Evolutionary conservation across 148 eudicot genomes (phyloP).

Genomic region (Camellia granthamiana): DNA sequence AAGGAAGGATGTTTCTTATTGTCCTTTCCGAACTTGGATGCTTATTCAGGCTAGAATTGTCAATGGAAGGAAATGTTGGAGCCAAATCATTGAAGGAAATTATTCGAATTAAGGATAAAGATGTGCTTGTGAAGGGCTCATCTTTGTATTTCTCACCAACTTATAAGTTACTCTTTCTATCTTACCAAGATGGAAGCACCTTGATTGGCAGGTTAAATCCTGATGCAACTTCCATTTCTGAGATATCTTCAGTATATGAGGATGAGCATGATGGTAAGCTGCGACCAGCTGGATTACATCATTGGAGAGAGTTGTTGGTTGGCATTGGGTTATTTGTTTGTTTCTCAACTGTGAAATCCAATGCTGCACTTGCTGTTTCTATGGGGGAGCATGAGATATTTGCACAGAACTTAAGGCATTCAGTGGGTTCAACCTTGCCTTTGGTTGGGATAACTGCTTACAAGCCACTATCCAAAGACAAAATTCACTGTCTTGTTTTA

Average conservation of each 20-base stretch:
- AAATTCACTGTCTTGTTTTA: conserved; percentile 82
- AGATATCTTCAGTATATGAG: conserved; percentile 62
- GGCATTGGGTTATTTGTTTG: conserved; percentile 89
- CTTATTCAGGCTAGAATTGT: conserved; percentile 83
- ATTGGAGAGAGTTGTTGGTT: conserved; percentile 78
- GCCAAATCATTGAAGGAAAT: conserved; percentile 71
- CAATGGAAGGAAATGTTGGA: conserved; percentile 68
- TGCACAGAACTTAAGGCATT: conserved; percentile 80
- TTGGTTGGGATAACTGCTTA: conserved; percentile 92
- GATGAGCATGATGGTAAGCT: conserved; percentile 77
- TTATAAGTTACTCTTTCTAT: conserved; percentile 69
- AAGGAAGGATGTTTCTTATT: conserved; percentile 65
- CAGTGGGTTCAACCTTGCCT: conserved; percentile 85
- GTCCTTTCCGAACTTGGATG: conserved; percentile 85
- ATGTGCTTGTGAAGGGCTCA: conserved; percentile 57
- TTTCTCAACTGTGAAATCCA: conserved; percentile 76
- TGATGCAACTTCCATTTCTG: conserved; percentile 62
- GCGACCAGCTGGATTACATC: conserved; percentile 85
- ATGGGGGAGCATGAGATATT: conserved; percentile 67
- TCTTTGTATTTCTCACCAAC: conserved; percentile 84
- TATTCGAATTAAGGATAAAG: conserved; percentile 52
- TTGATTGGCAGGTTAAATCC: conserved; percentile 72
- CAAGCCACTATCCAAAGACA: conserved; percentile 91
- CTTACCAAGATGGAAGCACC: conserved; percentile 92
- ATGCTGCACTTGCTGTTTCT: conserved; percentile 74